Evolutionary conservation across 129 eudicot species (phyloP), one percentile per base, ranked within the genome.

Genomic region (Sambucus nigra): DNA sequence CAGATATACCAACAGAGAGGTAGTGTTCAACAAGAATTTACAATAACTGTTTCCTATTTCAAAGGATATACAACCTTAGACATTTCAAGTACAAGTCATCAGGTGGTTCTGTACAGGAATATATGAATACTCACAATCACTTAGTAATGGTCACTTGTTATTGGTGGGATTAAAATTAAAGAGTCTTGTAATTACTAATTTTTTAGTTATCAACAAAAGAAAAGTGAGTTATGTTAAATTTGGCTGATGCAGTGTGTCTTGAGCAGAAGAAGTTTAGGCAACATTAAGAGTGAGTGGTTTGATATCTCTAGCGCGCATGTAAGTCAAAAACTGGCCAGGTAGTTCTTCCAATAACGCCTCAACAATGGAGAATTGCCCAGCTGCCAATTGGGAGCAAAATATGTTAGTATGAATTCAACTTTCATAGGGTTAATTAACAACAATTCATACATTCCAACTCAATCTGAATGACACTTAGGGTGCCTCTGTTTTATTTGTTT

Each of bases 321-420:
- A 92, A 5, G 76, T 79, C 67, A 92, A 63, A 55, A 92, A 92
- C 53, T 92, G 99, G 24, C 87, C 80, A 3, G 99, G 99, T 57
- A 92, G 48, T 74, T 92, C 99, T 76, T 86, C 99, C 61, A 86
- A 64, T 24, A 92, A 69, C 51, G 80, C 62, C 60, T 92, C 87
- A 61, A 80, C 96, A 47, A 86, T 80, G 4, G 99, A 76, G 13
- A 80, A 67, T 26, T 74, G 67, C 27, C 94, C 94, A 45, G 59
- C 96, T 92, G 78, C 70, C 63, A 22, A 68, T 7, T 11, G 10
- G 27, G 3, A 20, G 17, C 15, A 27, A 58, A 7, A 20, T 11
- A 13, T 9, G 51, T 45, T 48, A 5, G 26, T 17, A 17, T 5
- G 14, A 19, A 4, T 19, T 4, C 24, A 22, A 22, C 17, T 21